These are phyloP conservation scores for Arachnomyces sp. DNA, from an alignment of 2,329 filamentous ascomycete species.

Conservation along the genomic window DNA sequence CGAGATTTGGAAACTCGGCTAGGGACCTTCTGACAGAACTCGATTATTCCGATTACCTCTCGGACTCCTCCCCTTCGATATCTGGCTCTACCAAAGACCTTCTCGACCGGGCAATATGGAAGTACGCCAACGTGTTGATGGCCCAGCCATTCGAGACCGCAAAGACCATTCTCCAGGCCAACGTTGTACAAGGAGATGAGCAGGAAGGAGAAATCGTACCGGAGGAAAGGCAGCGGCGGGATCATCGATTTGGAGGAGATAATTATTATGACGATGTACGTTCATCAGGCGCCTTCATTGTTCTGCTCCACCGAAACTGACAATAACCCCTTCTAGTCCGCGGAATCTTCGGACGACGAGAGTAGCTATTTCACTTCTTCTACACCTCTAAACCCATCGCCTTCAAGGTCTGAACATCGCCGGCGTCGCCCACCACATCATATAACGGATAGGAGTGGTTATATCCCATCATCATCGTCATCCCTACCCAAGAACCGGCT, in stretches of 20 bases:
- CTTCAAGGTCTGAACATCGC: slow-evolving; percentile 33
- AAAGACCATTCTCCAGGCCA: slow-evolving; percentile 83
- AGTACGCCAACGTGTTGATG: slow-evolving; percentile 81
- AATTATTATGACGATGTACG: slow-evolving; percentile 26
- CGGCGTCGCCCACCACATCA: slow-evolving; percentile 31
- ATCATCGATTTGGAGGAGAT: slow-evolving; percentile 19
- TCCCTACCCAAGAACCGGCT: slow-evolving; percentile 53
- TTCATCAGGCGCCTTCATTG: slow-evolving; percentile 7
- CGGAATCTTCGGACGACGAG: slow-evolving; percentile 61
- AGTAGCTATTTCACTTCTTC: slow-evolving; percentile 74
- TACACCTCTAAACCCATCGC: slow-evolving; percentile 35
- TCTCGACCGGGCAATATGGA: slow-evolving; percentile 80
- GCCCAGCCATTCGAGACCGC: slow-evolving; percentile 96
- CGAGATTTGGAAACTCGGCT: slow-evolving; percentile 55
- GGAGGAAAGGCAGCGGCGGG: slow-evolving; percentile 23
- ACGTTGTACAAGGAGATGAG: slow-evolving; percentile 38
- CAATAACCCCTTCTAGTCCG: slow-evolving; percentile 18
- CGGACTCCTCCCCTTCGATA: slow-evolving; percentile 66
- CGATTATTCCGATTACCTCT: slow-evolving; percentile 82
- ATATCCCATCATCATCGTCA: slow-evolving; percentile 32
- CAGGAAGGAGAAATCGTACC: slow-evolving; percentile 23
- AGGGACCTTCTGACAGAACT: slow-evolving; percentile 83
- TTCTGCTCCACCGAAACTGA: slow-evolving; percentile 7
- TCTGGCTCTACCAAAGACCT: slow-evolving; percentile 68
- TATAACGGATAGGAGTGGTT: slow-evolving; percentile 41